Evolutionary conservation across 106 monocot species (phyloP), one percentile per base, ranked within the genome.

Genomic region (Narthecium ossifragum): DNA sequence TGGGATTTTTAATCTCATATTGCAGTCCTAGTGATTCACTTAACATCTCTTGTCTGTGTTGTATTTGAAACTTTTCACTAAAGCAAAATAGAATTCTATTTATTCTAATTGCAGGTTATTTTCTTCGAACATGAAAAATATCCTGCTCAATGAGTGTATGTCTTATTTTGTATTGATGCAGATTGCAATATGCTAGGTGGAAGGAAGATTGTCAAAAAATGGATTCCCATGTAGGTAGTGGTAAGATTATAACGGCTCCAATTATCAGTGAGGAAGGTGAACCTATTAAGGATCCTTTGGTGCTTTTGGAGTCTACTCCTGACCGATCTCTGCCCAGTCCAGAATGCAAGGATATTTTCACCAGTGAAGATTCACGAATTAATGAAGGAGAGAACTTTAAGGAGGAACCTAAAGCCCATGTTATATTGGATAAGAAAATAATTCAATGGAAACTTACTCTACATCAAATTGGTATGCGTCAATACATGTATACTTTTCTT

Each of bases 381-480:
- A n/a, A n/a, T n/a, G n/a, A n/a, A n/a, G n/a, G 53, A 18, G 41
- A 56, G 38, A 22, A 23, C 48, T 32, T 65, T 59, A 47, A 67
- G 51, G 27, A 39, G 47, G 61, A 21, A 34, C 66, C 51, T 11
- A 8, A 30, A 32, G 34, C 14, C n/a, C 26, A 55, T 31, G 22
- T 61, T 27, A 17, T 37, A 21, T 51, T 54, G 15, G 93, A 94
- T 64, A 89, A 80, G 61, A 80, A 73, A 54, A 57, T 89, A 60
- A 85, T 94, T 8, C 80, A 88, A 7, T 94, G 93, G 93, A 94
- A 94, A 69, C 77, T 89, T 46, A 94, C 93, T 24, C 72, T 94
- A 24, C 93, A 94, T 85, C 93, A 94, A 73, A 94, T 94, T 64
- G 93, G 93, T 94, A 73, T 18, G 74, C 24, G 24, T 46, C 11